Evolutionary conservation across 192 early-diverging fungal species (phyloP).

Genomic region (Coemansia asiatica): DNA sequence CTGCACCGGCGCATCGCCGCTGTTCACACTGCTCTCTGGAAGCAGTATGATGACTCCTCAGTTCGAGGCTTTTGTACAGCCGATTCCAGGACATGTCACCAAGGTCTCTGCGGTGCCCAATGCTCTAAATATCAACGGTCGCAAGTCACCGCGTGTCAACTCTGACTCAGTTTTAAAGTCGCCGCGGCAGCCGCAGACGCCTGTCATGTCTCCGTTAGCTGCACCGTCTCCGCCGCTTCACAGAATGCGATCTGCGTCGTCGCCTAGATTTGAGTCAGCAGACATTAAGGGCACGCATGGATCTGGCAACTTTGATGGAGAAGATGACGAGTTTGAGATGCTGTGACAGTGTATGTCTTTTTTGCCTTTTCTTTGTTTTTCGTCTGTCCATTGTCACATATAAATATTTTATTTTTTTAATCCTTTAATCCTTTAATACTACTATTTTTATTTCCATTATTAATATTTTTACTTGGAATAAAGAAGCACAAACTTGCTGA

Average conservation of each 20-base stretch:
- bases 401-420: neutral
- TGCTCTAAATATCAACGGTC: constrained; percentile 16
- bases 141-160: constrained; percentile 50
- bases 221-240: constrained; percentile 21
- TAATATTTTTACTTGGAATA: no score
- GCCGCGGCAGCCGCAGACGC: constrained; percentile 31
- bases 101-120: constrained; percentile 16
- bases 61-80: constrained; percentile 37
- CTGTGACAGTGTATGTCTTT: neutral
- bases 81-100: constrained; percentile 28
- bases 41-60: constrained; percentile 55
- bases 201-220: constrained; percentile 11
- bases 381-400: neutral
- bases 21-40: constrained; percentile 53
- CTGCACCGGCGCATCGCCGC: constrained; percentile 53
- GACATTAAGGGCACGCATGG: constrained; percentile 11
- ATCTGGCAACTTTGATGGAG: neutral
- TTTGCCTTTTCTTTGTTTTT: neutral
- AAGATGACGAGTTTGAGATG: constrained; percentile 30
- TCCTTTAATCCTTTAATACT: no score
- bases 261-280: constrained; percentile 38
- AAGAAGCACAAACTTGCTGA: no score
- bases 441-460: no score
- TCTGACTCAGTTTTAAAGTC: constrained; percentile 44
- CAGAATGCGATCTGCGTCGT: constrained; percentile 47